Evolutionary conservation across 257 asterid species (phyloP).

Genomic region (Solanum sejunctum): DNA sequence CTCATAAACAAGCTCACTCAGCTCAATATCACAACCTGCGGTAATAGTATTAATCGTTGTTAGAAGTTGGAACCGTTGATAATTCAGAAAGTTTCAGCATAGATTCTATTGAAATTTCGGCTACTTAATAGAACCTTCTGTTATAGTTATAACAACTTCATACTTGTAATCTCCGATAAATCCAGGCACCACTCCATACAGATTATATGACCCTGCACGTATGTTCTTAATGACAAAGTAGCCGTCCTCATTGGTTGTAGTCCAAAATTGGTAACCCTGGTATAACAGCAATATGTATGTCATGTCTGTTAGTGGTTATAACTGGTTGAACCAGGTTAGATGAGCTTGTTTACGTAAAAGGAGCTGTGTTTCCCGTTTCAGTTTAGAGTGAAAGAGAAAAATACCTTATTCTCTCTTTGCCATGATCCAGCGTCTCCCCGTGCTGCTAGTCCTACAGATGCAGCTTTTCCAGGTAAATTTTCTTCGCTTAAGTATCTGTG

Average conservation of each 20-base stretch:
- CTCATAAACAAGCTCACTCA: neutral
- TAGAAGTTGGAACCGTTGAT: neutral
- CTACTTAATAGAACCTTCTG: neutral
- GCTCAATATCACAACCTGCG: neutral
- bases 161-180: slow-evolving; percentile 3
- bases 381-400: neutral
- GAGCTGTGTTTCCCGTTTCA: neutral
- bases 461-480: slow-evolving; percentile 11
- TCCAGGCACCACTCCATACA: neutral
- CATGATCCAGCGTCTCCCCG: slow-evolving; percentile 20
- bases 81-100: neutral
- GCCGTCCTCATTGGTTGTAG: neutral
- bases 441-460: slow-evolving; percentile 19
- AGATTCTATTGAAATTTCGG: neutral
- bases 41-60: neutral
- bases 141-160: slow-evolving; percentile 1
- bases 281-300: neutral
- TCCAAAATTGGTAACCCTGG: slow-evolving; percentile 11
- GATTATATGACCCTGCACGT: neutral
- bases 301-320: neutral
- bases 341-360: neutral
- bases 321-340: neutral
- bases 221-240: neutral
- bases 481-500: slow-evolving; percentile 9
- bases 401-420: slow-evolving; percentile 27